These are phyloP conservation scores for Aphanocladium album DNA, from an alignment of 2,329 filamentous ascomycete genomes.

Conservation along the genomic window DNA sequence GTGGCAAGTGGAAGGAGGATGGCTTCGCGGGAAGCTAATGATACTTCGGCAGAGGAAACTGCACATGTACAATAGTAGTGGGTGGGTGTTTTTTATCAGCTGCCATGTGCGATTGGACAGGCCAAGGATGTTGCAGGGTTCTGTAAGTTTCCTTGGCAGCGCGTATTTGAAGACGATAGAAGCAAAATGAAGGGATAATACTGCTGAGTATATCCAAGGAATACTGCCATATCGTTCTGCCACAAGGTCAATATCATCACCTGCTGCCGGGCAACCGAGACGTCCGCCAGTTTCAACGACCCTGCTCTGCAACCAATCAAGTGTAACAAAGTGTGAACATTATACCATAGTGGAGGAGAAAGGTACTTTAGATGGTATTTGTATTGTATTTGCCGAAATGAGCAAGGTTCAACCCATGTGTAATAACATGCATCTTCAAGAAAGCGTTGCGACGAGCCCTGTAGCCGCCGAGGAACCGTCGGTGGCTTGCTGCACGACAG, in stretches of 20 bases:
- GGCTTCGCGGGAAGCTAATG: slow-evolving; percentile 42
- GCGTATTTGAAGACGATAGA: background rate
- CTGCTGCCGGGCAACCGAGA: background rate
- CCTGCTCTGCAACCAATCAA: background rate
- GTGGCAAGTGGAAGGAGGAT: slow-evolving; percentile 61
- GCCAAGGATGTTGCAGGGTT: background rate
- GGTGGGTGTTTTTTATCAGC: background rate
- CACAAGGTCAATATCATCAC: background rate
- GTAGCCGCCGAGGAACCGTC: background rate
- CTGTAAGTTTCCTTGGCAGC: background rate
- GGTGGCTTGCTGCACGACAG: background rate
- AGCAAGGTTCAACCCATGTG: background rate
- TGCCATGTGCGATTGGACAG: background rate
- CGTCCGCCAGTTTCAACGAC: background rate
- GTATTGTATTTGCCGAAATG: background rate
- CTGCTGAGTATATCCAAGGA: background rate
- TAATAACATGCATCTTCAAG: background rate
- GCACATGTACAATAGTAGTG: slow-evolving; percentile 1
- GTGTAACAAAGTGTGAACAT: background rate
- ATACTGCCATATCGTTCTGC: background rate
- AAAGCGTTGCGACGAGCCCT: background rate
- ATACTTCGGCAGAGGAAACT: background rate
- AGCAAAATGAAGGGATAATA: background rate
- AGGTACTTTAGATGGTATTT: background rate
- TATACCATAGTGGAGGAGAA: background rate